Evolutionary conservation across 345 rosid species (phyloP), one percentile per base, ranked within the genome.

Genomic region (Psidium friedrichsthalianum): DNA sequence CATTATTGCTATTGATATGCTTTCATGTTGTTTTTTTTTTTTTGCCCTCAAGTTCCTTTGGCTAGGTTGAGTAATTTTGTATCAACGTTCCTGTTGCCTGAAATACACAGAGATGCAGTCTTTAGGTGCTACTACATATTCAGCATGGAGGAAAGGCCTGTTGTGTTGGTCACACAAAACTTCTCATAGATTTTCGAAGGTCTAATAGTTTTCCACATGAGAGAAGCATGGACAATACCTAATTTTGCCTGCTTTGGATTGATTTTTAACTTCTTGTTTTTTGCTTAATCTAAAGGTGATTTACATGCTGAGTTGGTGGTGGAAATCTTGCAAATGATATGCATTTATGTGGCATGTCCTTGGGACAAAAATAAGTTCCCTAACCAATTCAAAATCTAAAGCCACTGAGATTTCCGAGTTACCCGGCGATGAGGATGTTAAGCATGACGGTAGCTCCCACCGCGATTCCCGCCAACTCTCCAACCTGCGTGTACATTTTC

Each of bases 361-460:
- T 5, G 9, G 80, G 80, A 69, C 80, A 1, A 32, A 1, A 55
- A 83, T 6, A 56, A 52, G n/a, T 56, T 56, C 61, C 61, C 6
- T 83, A 22, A 15, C 44, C 40, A 51, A 44, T 49, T 22, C 3
- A 11, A 49, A 8, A 47, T 82, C 8, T 25, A 82, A 25, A 25
- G n/a, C 83, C 6, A 53, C 83, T 52, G 59, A 51, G 54, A 56
- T 15, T 84, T 84, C 25, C 6, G 6, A 76, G 86, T 52, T 88
- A 94, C 99, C 99, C 98, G 18, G 98, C 98, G 32, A 96, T 95
- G 86, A 96, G 96, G 83, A 91, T 92, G 88, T 95, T 95, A 87
- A 96, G 96, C 98, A 94, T 94, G 86, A 94, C 98, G 11, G 98
- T 94, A 40, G 98, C 99, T 90, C 99, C 99, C 3, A 94, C 98